Conservation (phyloP, 805 yeast species). For the Zygosaccharomyces kombuchaensis region DNA sequence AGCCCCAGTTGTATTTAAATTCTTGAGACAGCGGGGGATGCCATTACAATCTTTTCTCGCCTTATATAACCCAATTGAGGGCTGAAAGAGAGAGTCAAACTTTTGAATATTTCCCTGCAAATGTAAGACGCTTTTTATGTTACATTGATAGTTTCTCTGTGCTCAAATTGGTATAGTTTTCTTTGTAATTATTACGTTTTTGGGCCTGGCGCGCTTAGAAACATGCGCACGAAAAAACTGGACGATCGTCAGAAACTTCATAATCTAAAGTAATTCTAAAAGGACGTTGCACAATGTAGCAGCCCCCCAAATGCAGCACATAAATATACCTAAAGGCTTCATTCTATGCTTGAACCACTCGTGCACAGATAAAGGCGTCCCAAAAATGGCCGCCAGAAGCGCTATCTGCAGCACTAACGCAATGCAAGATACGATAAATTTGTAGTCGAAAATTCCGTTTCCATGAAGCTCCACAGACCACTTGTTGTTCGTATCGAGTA, state of each 20-base stretch:
- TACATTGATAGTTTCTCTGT: not conserved
- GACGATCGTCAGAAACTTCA: not conserved
- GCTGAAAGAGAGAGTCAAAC: too few species aligned
- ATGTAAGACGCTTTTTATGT: too few species aligned
- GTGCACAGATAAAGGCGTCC: conserved; percentile 13
- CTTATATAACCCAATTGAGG: conserved; percentile 4
- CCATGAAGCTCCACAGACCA: conserved; percentile 23
- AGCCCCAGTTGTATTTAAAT: not conserved
- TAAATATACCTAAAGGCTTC: conserved; percentile 21
- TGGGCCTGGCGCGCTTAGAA: conserved; percentile 5
- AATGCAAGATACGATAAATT: conserved; percentile 27
- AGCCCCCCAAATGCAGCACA: conserved; percentile 28
- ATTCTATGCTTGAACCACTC: conserved; percentile 14
- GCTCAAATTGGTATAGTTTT: not conserved
- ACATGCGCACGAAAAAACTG: conserved; percentile 1
- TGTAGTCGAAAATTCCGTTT: conserved; percentile 13
- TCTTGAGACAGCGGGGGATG: not conserved
- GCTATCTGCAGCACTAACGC: conserved; percentile 23
- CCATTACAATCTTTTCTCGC: not conserved
- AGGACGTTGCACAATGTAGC: conserved; percentile 27
- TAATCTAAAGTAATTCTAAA: conserved; percentile 18
- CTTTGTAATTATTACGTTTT: not conserved
- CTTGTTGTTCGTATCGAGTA: conserved; percentile 13
- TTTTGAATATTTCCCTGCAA: not conserved
- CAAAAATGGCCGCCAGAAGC: conserved; percentile 18